Base-by-base conservation (phyloP, 441 rosid genomes). In the Pelargonium myrrhifolium region DNA sequence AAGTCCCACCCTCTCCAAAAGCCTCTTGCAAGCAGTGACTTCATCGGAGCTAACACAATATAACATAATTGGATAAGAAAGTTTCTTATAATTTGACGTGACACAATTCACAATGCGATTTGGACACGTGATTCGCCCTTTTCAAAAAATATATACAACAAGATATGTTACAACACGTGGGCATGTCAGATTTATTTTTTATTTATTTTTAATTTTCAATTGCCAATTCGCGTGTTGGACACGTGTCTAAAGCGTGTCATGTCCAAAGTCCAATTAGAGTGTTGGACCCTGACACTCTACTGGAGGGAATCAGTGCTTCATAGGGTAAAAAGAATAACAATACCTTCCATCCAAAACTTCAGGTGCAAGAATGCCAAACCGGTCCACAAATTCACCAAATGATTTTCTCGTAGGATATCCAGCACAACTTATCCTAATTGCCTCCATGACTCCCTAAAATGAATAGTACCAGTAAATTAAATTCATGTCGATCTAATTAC, bases 341-440 rank as follows among this genome's bases (percentile, higher is more conserved):
- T 84, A 95, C 99, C 97, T 92, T 70, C 91, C 80, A 71, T 82
- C 86, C 80, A 92, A 83, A 71, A 87, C 88, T 76, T 90, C 88
- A 20, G 99, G 88, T 71, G 93, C 92, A 74, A 95, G 97, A 68
- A 95, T 74, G 73, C 97, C 84, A 86, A 95, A 95, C 74, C 99
- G 85, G 73, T 83, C 89, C 62, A 84, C 73, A 79, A 92, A 92
- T 74, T 92, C 99, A 80, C 86, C 89, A 78, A 92, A 95, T 66
- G 85, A 83, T 75, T 83, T 92, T 78, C 97, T 84, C 43, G 99
- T 95, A 63, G 99, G 99, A 77, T 85, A 92, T 47, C 99, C 99
- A 12, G 99, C 99, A 84, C 97, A 90, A 78, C 99, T 95, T 60
- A 95, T 95, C 82, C 99, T 84, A 71, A 95, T 92, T 75, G 99